Base-by-base conservation (phyloP, 805 yeast genomes). In the Starmera caribaea region DNA sequence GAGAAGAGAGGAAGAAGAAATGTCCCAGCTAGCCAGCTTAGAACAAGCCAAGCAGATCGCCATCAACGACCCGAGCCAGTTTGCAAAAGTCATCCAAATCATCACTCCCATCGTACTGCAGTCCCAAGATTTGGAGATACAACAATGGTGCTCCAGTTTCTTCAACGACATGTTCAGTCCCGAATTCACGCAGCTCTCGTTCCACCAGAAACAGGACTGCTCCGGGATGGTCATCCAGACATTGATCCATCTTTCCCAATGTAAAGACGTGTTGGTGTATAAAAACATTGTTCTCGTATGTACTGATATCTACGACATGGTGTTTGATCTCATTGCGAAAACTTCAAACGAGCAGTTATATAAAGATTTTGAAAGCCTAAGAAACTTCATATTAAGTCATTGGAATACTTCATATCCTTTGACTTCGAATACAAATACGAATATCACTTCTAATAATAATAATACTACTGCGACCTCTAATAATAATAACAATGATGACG, bases 381-480 rank as follows among this genome's bases (percentile, higher is more conserved):
- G 83, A 58, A 63, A 65, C 27, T 63, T 62, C 29, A 65, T 86
- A n/a, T 56, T 83, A n/a, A 59, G 66, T 9, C 69, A 76, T 41
- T 85, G 86, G 77, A 73, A 69, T 16, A 56, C 75, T 4, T 47
- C 71, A 8, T 77, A 67, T 48, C 87, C 86, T 4, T 65, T 76
- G 40, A 57, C 62, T 16, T 59, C 67, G 15, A 75, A 68, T 39
- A 63, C 66, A 34, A 38, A 9, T 21, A 21, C 3, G 6, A 21
- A 21, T 21, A 21, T 21, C 24, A 21, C 4, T 21, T 7, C 6
- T 21, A 21, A 21, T 21, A 21, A 3, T 21, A 21, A 21, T 21
- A 21, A 21, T 21, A 21, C 6, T 21, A 21, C 2, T 21, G 8
- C 2, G 6, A 21, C 2, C 8, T 7, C 6, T 21, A 21, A 21